Conservation (phyloP, 73 alveolate species). For the Paramecium bursaria region DNA sequence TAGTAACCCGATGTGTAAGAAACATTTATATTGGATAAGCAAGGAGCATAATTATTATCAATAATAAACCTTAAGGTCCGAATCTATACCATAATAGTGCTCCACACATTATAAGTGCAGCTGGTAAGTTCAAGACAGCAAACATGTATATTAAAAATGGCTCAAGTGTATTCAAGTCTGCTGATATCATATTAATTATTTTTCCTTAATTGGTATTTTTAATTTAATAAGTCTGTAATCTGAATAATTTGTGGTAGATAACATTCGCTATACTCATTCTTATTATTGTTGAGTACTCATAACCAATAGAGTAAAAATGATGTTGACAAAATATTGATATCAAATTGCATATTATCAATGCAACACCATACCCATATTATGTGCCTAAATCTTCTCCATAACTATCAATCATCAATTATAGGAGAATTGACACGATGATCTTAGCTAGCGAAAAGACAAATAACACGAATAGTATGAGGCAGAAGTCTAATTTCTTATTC, state of each 20-base stretch:
- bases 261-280: conserved; percentile 43
- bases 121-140: conserved; percentile 10
- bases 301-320: conserved; percentile 13
- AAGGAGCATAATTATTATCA: neutral
- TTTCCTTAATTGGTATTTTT: conserved; percentile 33
- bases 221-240: neutral
- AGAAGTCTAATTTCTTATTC: neutral
- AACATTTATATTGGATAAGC: conserved; percentile 39
- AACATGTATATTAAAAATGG: conserved; percentile 24
- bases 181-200: conserved; percentile 27
- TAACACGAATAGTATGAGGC: conserved; percentile 1
- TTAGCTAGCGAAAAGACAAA: neutral
- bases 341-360: neutral
- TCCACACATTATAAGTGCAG: neutral
- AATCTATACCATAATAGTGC: conserved; percentile 44
- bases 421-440: neutral
- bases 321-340: conserved; percentile 6
- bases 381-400: neutral
- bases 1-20: neutral
- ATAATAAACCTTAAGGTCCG: conserved; percentile 18
- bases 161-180: conserved; percentile 5
- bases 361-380: conserved; percentile 20
- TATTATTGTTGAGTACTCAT: conserved; percentile 12
- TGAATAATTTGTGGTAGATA: neutral
- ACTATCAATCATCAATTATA: neutral